phyloP scores from a whole-genome alignment of 2,329 filamentous ascomycete genomes.

The Aureobasidium sp. region DNA sequence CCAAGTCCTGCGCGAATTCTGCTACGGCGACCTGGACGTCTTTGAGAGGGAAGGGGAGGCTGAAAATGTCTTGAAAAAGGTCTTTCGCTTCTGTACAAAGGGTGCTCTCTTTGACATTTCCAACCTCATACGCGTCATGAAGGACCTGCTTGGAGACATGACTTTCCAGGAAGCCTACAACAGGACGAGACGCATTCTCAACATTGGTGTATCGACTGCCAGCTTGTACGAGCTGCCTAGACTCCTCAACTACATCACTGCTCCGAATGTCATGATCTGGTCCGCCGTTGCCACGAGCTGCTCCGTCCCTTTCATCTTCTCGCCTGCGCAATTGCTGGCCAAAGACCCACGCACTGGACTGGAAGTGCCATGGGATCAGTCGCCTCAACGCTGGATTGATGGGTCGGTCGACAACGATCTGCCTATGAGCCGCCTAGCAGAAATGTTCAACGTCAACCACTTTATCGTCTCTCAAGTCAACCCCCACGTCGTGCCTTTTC shows the following conservation, averaged over 20 bases:
- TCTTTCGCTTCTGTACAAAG: slow-evolving; percentile 67
- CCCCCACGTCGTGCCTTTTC: slow-evolving; percentile 83
- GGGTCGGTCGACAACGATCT: slow-evolving; percentile 92
- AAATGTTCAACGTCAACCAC: slow-evolving; percentile 98
- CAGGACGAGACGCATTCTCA: slow-evolving; percentile 82
- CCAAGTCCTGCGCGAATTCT: slow-evolving; percentile 60
- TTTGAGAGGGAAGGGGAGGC: slow-evolving; percentile 59
- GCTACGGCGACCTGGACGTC: slow-evolving; percentile 71
- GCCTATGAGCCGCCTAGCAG: slow-evolving; percentile 79
- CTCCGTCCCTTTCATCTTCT: slow-evolving; percentile 82
- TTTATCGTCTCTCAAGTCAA: slow-evolving; percentile 98
- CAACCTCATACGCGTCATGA: slow-evolving; percentile 76
- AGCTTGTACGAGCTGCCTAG: slow-evolving; percentile 81
- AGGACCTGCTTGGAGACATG: slow-evolving; percentile 71
- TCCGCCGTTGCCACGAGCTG: slow-evolving; percentile 94
- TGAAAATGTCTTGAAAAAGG: slow-evolving; percentile 61
- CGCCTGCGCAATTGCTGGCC: slow-evolving; percentile 67
- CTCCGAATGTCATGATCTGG: slow-evolving; percentile 93
- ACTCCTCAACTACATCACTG: slow-evolving; percentile 85
- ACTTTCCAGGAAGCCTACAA: slow-evolving; percentile 97
- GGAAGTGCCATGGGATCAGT: slow-evolving; percentile 76
- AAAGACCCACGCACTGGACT: slow-evolving; percentile 78
- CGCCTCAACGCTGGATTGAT: slow-evolving; percentile 82
- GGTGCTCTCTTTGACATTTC: slow-evolving; percentile 80
- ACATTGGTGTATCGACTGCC: slow-evolving; percentile 86